Evolutionary conservation across 257 asterid genomes (phyloP), one percentile per base, ranked within the genome.

Genomic region (Catharanthus roseus): DNA sequence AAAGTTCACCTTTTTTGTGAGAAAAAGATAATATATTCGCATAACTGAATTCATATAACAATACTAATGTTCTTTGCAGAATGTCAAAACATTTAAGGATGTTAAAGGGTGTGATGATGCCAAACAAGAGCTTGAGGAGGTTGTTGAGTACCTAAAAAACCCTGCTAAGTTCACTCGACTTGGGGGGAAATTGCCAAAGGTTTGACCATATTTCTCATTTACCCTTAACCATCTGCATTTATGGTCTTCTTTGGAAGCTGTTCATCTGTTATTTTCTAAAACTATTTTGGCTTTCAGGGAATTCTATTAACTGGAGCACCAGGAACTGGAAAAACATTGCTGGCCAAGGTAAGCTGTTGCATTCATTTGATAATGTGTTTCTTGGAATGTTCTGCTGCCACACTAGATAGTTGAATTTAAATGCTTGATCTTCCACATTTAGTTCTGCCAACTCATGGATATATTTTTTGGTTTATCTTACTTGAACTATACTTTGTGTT

Each of bases 21-120:
- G 45, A 16, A 45, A 26, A 64, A 61, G 49, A 26, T 39, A 60
- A n/a, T n/a, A n/a, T n/a, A 62, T 31, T 33, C 29, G 39, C 18
- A 34, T 16, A 15, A 33, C 11, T 3, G 33, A 23, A 33, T 16
- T 66, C n/a, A 38, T 18, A 28, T 55, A 49, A 71, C 45, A 11
- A 19, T 72, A 50, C 44, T 71, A 72, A 54, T 78, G 73, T 58
- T 66, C 39, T 49, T 73, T 82, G 77, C 91, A 93, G 99, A 93
- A 91, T 82, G 95, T 89, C 67, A 93, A 93, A 87, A 93, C 97
- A 45, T 93, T 93, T 76, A 93, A 93, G 87, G 99, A 93, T 75
- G 99, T 91, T 77, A 93, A 89, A 83, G 99, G 99, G 65, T 93
- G 99, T 76, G 99, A 93, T 85, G 99, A 93, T 86, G 99, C 99